Evolutionary conservation across 1,284 basidiomycete species (phyloP), one percentile per base, ranked within the genome.

Genomic region (Ganoderma boninense): DNA sequence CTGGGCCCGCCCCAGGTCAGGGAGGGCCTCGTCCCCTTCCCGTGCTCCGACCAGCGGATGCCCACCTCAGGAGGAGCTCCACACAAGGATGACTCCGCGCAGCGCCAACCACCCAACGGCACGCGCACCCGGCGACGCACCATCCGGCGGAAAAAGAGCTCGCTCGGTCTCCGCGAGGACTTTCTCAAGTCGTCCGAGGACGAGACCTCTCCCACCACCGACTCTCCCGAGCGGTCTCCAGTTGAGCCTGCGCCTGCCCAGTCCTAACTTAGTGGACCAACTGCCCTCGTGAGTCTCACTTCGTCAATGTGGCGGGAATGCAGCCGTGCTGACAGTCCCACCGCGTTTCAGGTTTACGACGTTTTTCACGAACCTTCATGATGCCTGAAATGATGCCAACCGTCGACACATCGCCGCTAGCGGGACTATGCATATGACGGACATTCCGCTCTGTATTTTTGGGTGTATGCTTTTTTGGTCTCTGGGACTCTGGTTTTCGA

Each of bases 101-200:
- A 10, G 49, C 23, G 10, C 49, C 49, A 11, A 14, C 11, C 49
- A 13, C 23, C 23, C 23, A 11, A 52, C 23, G 49, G 26, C n/a
- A 13, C 49, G 23, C 49, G 26, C 13, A 26, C 49, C 8, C 3
- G 49, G 49, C 49, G 26, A 23, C 79, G 75, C 54, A 79, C 76
- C 0, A 73, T 87, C 57, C 84, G 84, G 68, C 81, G 83, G 71
- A 87, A 86, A 77, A 82, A 84, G 77, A 81, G 82, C 72, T 84
- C 83, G 7, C 77, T 78, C 62, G 82, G 86, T 74, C 78, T 87
- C 20, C 81, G 82, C 6, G 82, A 85, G 67, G 80, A 82, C 42
- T 85, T 76, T 72, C 76, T 75, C 60, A 67, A 66, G 26, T 18
- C 20, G n/a, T 20, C 46, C 20, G 77, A 73, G 35, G 74, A 68